Base-by-base conservation (phyloP, 805 yeast genomes). In the Candida fluviatilis region DNA sequence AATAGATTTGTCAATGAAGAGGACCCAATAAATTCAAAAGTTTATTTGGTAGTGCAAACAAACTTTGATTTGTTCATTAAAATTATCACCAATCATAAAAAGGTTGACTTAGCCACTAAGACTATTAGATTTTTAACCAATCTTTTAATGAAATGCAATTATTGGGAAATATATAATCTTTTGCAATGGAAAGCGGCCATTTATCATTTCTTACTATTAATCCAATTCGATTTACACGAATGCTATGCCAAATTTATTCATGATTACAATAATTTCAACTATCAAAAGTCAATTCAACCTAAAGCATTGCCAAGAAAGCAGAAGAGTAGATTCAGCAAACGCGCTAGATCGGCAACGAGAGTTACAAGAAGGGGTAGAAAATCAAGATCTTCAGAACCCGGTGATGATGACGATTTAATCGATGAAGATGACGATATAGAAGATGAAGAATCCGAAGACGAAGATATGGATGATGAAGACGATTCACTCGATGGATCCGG, bases 141-240 rank as follows among this genome's bases (percentile, higher is more conserved):
- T 11, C 51, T 66, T 1, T 42, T 68, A 14, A 62, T 64, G 69
- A 47, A 47, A 28, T 48, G 65, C 31, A 68, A 68, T 43, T 69
- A 69, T 49, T 69, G 74, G 74, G 73, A 69, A 45, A 43, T 69
- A 17, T 67, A 66, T 49, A 67, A 65, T 35, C 49, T 69, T 27
- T 52, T 68, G 13, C 50, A 54, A 14, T 63, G 69, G 68, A 65
- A 66, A 41, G 73, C 73, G 2, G 58, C 69, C 4, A 61, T 69
- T 13, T 65, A 60, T 45, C 69, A 63, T 42, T 68, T 69, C 37
- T 48, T 69, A 30, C 43, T 46, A 4, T 49, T 69, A n/a, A 65
- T 69, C 16, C 56, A 62, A 15, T 64, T 66, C 42, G 69, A 68
- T 43, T 43, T 68, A 28, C 52, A 61, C 39, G 71, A 65, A n/a